Percentiles rank a stretch among this genome's conserved stretches.
Evolutionary conservation across 169 alveolate genomes (phyloP).

Genomic region (Fabrea salina): DNA sequence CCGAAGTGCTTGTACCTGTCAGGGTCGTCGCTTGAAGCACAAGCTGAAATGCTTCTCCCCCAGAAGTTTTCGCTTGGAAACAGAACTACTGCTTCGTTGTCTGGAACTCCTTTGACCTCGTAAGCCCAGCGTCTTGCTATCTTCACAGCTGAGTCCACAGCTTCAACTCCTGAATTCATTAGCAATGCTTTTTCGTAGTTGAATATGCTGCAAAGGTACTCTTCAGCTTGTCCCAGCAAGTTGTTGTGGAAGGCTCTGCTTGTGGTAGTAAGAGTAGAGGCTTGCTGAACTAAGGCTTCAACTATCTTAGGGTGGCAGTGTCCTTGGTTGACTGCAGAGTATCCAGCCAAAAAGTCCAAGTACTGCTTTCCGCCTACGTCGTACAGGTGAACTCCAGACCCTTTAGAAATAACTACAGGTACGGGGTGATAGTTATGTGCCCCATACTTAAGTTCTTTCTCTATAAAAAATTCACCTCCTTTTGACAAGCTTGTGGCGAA

Average conservation of each 20-base stretch:
- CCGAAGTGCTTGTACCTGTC: conserved; percentile 83
- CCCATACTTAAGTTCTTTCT: background rate
- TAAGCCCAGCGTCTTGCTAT: conserved; percentile 95
- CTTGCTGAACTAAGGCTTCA: conserved; percentile 82
- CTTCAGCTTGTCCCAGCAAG: conserved; percentile 75
- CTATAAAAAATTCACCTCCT: background rate
- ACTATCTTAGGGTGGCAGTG: conserved; percentile 92
- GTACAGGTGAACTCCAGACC: conserved; percentile 65
- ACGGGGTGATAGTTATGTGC: conserved; percentile 88
- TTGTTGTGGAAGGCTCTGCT: conserved; percentile 89
- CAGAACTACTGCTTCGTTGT: conserved; percentile 81
- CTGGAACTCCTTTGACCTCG: conserved; percentile 85
- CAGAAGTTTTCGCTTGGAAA: conserved; percentile 84
- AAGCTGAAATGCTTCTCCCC: conserved; percentile 91
- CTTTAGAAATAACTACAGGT: conserved; percentile 87
- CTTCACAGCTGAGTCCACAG: conserved; percentile 92
- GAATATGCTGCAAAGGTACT: conserved; percentile 75
- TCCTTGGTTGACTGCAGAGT: conserved; percentile 79
- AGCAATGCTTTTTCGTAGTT: conserved; percentile 88
- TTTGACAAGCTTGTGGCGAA: too few relatives aligned
- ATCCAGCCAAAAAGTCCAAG: conserved; percentile 89
- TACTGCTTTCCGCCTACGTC: conserved; percentile 83
- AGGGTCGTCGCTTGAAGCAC: conserved; percentile 87
- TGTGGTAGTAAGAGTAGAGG: conserved; percentile 78
- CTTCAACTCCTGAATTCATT: conserved; percentile 93